Evolutionary conservation across 164 flowering plant genomes (phyloP), one percentile per base, ranked within the genome.

Genomic region (Liriodendron chinense): DNA sequence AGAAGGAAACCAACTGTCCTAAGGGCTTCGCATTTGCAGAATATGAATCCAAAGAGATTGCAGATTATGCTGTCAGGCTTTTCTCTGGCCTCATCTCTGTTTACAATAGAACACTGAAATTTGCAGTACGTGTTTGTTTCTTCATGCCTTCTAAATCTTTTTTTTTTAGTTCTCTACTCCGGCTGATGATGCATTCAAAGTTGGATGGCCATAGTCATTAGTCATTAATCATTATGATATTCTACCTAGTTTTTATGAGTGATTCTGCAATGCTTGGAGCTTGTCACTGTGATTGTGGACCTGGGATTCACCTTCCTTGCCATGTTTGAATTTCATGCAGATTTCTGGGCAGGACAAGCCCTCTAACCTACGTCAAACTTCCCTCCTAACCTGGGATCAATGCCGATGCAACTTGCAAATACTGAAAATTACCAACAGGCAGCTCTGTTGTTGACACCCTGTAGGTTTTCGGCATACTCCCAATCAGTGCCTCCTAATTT

Each of bases 1-100:
- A 94, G 77, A 89, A 73, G 86, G 98, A 93, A 76, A 89, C 90
- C n/a, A 90, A 84, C 49, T 84, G 85, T 49, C 86, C 86, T 23
- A 92, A 90, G 83, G 98, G 98, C 23, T 92, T n/a, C 83, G 98
- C 98, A n/a, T 94, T 94, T 85, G 97, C 91, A 1, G 92, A 93
- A 78, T 94, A 94, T 82, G 98, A 93, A 82, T 76, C 90, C 10
- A 91, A 89, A 69, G 98, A 94, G 82, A 84, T 88, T 49, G 97
- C 98, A 0, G 82, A 89, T 1, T 94, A 93, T 83, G 97, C 98
- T 65, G 94, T 93, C 56, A 87, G 74, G 87, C 95, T 94, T 68
- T 93, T 93, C 84, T 84, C 94, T 74, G 97, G 98, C 67, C 92
- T 93, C 49, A 95, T 94, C 24, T 85, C 85, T 72, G 89, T 94